Evolutionary conservation across 192 early-diverging fungal genomes (phyloP).

Genomic region (Backusella luteola): DNA sequence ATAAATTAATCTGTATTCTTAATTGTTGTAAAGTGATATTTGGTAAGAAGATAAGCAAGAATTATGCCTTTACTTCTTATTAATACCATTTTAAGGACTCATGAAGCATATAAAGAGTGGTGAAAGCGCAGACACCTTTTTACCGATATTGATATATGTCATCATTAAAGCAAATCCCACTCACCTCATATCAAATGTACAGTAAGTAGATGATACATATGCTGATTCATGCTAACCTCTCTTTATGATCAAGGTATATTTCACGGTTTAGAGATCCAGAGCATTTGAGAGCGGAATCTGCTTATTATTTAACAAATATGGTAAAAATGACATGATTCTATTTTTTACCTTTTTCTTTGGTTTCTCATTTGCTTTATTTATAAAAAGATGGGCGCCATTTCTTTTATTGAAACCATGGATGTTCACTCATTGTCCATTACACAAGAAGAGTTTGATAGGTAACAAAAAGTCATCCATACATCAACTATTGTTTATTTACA

Average conservation of each 20-base stretch:
- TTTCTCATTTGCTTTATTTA: not conserved
- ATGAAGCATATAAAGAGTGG: slow-evolving; percentile 41
- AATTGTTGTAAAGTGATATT: slow-evolving; percentile 86
- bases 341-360: not conserved
- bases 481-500: not conserved
- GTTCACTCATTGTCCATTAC: slow-evolving; percentile 71
- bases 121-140: slow-evolving; percentile 71
- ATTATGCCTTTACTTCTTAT: not conserved
- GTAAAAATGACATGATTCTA: slow-evolving; percentile 10
- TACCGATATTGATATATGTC: slow-evolving; percentile 79
- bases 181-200: slow-evolving; percentile 75
- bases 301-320: slow-evolving; percentile 75
- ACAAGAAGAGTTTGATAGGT: slow-evolving; percentile 71
- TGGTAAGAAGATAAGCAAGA: slow-evolving; percentile 28
- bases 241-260: slow-evolving; percentile 53
- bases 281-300: slow-evolving; percentile 70
- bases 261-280: slow-evolving; percentile 71
- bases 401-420: slow-evolving; percentile 79
- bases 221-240: not conserved
- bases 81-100: not conserved
- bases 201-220: slow-evolving; percentile 46
- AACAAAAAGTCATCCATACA: not conserved
- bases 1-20: slow-evolving; percentile 81
- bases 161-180: slow-evolving; percentile 71
- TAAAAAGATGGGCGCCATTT: slow-evolving; percentile 63